These are phyloP conservation scores for Aureobasidium vineae DNA, from an alignment of 2,329 filamentous ascomycete species.

Conservation along the genomic window DNA sequence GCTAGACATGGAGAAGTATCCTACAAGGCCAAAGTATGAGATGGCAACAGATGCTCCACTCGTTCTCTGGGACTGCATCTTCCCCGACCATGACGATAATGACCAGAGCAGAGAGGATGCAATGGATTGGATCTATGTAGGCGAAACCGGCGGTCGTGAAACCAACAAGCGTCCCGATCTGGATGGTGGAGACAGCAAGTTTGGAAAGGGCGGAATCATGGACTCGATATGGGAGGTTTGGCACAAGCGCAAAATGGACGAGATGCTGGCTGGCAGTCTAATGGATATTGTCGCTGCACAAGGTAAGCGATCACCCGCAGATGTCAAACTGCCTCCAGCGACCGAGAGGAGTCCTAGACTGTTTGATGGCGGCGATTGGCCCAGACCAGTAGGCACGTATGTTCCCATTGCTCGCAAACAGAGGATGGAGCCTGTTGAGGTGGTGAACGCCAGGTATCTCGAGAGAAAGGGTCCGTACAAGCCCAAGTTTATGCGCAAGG, in stretches of 20 bases:
- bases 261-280: conserved; percentile 73
- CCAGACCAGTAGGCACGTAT: conserved; percentile 58
- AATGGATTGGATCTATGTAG: conserved; percentile 75
- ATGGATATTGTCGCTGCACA: conserved; percentile 59
- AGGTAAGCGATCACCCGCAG: conserved; percentile 35
- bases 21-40: conserved; percentile 77
- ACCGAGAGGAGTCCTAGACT: conserved; percentile 48
- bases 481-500: conserved; percentile 31
- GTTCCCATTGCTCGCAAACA: conserved; percentile 56
- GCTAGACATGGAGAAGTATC: conserved; percentile 68
- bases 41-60: conserved; percentile 89
- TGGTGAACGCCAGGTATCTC: conserved; percentile 61
- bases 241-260: conserved; percentile 84
- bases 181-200: conserved; percentile 56
- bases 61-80: conserved; percentile 95
- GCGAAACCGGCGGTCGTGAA: conserved; percentile 56
- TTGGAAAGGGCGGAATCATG: conserved; percentile 64
- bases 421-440: conserved; percentile 58
- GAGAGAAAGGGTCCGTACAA: conserved; percentile 50
- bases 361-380: conserved; percentile 58
- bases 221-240: conserved; percentile 79
- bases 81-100: conserved; percentile 45
- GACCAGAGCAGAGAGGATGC: conserved; percentile 54
- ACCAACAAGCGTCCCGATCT: conserved; percentile 33
- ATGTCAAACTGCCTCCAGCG: conserved; percentile 25